Conservation (phyloP, 148 eudicot species). For the Cornus kousa region DNA sequence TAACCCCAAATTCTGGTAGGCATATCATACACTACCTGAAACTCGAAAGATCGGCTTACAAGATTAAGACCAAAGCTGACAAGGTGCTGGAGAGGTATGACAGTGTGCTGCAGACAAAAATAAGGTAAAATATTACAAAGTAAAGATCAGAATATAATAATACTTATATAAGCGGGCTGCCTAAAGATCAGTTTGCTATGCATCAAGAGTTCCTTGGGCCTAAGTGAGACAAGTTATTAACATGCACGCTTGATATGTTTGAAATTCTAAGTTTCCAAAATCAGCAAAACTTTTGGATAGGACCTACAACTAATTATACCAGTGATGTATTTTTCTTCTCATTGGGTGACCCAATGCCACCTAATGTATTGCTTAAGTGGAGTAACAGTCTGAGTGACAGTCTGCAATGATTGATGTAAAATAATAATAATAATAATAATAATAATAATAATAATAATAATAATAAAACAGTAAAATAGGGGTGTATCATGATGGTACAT, state of each 20-base stretch:
- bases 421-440: no score
- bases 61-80: conserved; percentile 90
- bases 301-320: not conserved
- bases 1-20: not conserved
- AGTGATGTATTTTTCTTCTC: not conserved
- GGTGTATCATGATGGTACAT: not conserved
- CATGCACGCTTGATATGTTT: no score
- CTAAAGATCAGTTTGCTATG: not conserved
- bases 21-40: conserved; percentile 61
- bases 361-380: no score
- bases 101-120: conserved; percentile 73
- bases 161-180: not conserved
- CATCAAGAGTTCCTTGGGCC: no score
- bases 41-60: conserved; percentile 93
- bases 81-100: conserved; percentile 91
- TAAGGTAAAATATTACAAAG: not conserved
- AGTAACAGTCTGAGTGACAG: no score
- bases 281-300: no score
- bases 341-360: not conserved
- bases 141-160: no score
- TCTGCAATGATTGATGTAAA: no score
- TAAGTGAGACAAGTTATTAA: no score
- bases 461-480: not conserved
- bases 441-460: no score
- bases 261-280: no score